Conservation (phyloP, 2,329 filamentous ascomycete genomes). For the Xylariaceae sp. region DNA sequence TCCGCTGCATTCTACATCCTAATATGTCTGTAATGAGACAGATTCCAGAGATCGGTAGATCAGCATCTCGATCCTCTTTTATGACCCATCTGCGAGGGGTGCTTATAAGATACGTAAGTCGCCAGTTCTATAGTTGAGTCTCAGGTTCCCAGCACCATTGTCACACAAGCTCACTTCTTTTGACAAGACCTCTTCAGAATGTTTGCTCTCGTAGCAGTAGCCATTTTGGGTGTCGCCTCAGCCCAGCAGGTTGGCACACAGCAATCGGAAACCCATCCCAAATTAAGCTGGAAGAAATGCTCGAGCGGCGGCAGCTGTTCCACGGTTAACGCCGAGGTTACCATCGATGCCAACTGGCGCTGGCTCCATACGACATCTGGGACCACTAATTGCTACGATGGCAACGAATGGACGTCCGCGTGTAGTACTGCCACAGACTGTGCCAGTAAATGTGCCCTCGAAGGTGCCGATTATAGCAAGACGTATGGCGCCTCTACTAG, state of each 20-base stretch:
- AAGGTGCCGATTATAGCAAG: conserved; percentile 52
- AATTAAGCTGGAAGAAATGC: conserved; percentile 55
- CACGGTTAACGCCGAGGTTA: conserved; percentile 51
- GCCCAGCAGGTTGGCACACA: conserved; percentile 52
- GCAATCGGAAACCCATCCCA: conserved; percentile 52
- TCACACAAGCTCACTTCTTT: conserved; percentile 12
- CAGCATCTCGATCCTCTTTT: background rate
- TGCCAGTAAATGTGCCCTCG: conserved; percentile 52
- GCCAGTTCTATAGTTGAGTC: conserved; percentile 26
- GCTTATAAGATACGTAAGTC: conserved; percentile 33
- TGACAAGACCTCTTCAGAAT: conserved; percentile 31
- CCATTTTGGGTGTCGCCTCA: conserved; percentile 46
- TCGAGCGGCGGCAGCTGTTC: conserved; percentile 51
- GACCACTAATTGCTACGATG: conserved; percentile 57
- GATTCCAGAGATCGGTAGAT: conserved; percentile 24
- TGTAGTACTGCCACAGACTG: conserved; percentile 50
- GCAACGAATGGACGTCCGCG: conserved; percentile 46
- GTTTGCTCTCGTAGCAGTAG: conserved; percentile 40
- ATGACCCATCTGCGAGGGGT: background rate
- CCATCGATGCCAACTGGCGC: conserved; percentile 60
- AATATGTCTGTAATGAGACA: conserved; percentile 33
- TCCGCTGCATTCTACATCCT: conserved; percentile 13
- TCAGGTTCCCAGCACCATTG: conserved; percentile 15
- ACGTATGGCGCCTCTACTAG: conserved; percentile 56
- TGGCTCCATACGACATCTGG: conserved; percentile 54